A percentile compares a stretch with the other conserved stretches of the same genome.
phyloP scores from a whole-genome alignment of 768 basidiomycete genomes.

The Suillus decipiens region DNA sequence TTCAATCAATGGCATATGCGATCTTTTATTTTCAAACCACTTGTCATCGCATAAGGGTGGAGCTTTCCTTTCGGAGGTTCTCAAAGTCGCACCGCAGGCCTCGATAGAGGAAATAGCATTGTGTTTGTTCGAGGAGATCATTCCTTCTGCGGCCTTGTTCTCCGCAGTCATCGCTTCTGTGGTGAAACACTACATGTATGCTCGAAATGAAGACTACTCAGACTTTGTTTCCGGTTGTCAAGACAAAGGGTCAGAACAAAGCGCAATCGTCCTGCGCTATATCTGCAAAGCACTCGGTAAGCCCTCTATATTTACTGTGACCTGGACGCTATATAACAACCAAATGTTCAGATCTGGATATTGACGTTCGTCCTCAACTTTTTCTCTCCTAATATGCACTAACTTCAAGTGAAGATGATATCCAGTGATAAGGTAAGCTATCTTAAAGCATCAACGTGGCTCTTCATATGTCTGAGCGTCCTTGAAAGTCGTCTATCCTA shows the following conservation, averaged over 20 bases:
- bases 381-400: conserved; percentile 38
- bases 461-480: neutral
- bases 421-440: conserved; percentile 41
- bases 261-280: conserved; percentile 40
- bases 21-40: conserved; percentile 22
- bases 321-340: conserved; percentile 33
- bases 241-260: conserved; percentile 25
- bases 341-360: conserved; percentile 25
- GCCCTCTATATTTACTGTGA: conserved; percentile 18
- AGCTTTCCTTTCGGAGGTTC: conserved; percentile 19
- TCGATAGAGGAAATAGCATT: conserved; percentile 41
- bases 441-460: neutral
- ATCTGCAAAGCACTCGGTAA: conserved; percentile 50
- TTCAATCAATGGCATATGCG: conserved; percentile 24
- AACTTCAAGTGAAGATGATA: conserved; percentile 39
- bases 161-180: conserved; percentile 57
- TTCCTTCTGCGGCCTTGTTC: conserved; percentile 58
- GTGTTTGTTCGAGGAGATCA: conserved; percentile 52
- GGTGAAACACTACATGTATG: conserved; percentile 59
- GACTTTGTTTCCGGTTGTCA: conserved; percentile 41
- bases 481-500: conserved; percentile 12
- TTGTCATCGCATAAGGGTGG: conserved; percentile 27
- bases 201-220: conserved; percentile 29
- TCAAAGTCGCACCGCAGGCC: conserved; percentile 10
- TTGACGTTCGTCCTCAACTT: conserved; percentile 41